Conservation (phyloP, 2,329 filamentous ascomycete species). For the Metarhizium sp. region DNA sequence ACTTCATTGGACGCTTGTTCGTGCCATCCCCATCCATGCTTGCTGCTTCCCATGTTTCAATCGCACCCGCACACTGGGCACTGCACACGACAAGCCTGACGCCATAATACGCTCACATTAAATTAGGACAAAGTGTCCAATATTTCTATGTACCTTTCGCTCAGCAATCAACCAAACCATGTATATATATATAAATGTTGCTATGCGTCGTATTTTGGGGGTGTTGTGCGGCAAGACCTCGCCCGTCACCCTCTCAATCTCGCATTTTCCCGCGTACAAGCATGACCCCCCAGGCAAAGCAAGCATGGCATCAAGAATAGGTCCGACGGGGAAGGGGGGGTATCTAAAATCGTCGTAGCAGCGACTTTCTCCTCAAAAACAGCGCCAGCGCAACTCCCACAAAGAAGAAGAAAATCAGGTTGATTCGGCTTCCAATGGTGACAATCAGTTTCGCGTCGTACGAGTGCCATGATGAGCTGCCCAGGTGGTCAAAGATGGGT, state of each 20-base stretch:
- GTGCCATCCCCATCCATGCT: no score
- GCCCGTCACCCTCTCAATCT: background rate
- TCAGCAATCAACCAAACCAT: slow-evolving; percentile 1
- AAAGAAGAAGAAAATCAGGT: slow-evolving; percentile 12
- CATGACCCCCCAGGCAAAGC: background rate
- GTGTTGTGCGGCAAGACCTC: background rate
- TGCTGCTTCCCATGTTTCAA: no score
- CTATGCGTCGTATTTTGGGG: no score
- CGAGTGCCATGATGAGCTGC: slow-evolving; percentile 32
- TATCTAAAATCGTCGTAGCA: slow-evolving; percentile 11
- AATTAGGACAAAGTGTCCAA: background rate
- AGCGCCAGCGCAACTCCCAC: slow-evolving; percentile 12
- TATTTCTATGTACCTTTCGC: slow-evolving; percentile 3
- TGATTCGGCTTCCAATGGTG: slow-evolving; percentile 8
- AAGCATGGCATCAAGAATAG: background rate
- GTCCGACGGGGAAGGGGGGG: background rate
- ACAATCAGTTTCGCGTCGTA: slow-evolving; percentile 21
- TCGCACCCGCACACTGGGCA: no score
- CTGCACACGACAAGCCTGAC: background rate
- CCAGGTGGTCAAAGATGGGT: slow-evolving; percentile 30
- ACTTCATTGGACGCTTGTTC: no score
- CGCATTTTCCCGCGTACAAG: no score
- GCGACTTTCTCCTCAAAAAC: slow-evolving; percentile 10
- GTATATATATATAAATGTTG: background rate
- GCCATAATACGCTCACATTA: background rate